Evolutionary conservation across 192 early-diverging fungal genomes (phyloP).

Genomic region (Neocallimastix lanati): DNA sequence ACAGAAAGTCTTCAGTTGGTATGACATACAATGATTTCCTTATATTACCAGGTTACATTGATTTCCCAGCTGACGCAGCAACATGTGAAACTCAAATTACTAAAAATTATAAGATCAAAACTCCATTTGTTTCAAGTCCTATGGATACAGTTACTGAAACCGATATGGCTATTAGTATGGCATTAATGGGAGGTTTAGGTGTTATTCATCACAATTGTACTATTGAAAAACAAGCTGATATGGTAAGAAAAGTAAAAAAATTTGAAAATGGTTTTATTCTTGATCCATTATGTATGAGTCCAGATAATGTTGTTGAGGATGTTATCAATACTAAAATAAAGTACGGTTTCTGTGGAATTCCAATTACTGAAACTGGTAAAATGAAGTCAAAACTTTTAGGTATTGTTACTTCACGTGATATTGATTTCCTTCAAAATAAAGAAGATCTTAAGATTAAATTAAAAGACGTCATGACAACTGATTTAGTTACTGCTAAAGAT

Average conservation of each 20-base stretch:
- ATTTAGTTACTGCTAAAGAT: constrained; percentile 68
- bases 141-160: too few relatives aligned
- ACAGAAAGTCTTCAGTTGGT: too few relatives aligned
- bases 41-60: too few relatives aligned
- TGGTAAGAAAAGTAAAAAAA: constrained; percentile 94
- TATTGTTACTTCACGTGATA: constrained; percentile 91
- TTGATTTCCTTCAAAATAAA: constrained; percentile 57
- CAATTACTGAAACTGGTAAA: constrained; percentile 81
- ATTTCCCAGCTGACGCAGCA: constrained; percentile 51
- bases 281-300: constrained; percentile 73
- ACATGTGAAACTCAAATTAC: constrained; percentile 72
- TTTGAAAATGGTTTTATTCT: constrained; percentile 98
- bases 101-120: constrained; percentile 74
- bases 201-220: constrained; percentile 97
- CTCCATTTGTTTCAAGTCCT: constrained; percentile 88
- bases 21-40: too few relatives aligned
- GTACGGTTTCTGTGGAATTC: constrained; percentile 89
- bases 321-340: constrained; percentile 69
- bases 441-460: constrained; percentile 42
- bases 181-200: too few relatives aligned
- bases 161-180: too few relatives aligned
- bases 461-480: constrained; percentile 72
- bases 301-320: constrained; percentile 64
- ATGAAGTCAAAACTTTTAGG: constrained; percentile 76
- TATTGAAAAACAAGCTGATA: constrained; percentile 84